A percentile compares a stretch with the other conserved stretches of the same genome.
Evolutionary conservation across 768 basidiomycete species (phyloP).

Genomic region (Naematelia encephala): DNA sequence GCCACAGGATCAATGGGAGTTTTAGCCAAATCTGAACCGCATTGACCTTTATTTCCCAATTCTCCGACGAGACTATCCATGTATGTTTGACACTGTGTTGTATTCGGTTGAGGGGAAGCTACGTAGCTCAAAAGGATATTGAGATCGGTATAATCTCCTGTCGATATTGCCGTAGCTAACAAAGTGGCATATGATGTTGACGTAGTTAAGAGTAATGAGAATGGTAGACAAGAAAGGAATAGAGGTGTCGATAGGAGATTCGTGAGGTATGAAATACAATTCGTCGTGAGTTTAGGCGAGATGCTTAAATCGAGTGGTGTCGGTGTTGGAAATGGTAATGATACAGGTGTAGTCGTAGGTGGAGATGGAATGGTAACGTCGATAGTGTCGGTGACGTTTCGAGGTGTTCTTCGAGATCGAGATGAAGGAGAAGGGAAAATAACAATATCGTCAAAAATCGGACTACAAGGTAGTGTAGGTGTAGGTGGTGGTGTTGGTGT

Average conservation of each 20-base stretch:
- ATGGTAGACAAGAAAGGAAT: slow-evolving; percentile 39
- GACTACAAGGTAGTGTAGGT: not conserved
- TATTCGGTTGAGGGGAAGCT: slow-evolving; percentile 15
- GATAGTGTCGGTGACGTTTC: not conserved
- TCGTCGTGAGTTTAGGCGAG: slow-evolving; percentile 25
- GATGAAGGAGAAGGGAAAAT: not conserved
- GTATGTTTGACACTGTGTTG: slow-evolving; percentile 23
- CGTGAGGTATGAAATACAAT: slow-evolving; percentile 34
- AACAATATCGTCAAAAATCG: not conserved
- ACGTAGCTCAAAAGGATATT: slow-evolving; percentile 33
- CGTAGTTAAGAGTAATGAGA: slow-evolving; percentile 42
- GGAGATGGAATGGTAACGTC: slow-evolving; percentile 17
- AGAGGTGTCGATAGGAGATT: slow-evolving; percentile 23
- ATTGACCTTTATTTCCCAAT: slow-evolving; percentile 24
- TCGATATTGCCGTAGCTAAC: slow-evolving; percentile 13
- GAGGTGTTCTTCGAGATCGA: too few species aligned
- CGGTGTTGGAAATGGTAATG: slow-evolving; percentile 28
- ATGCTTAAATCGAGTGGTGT: slow-evolving; percentile 36
- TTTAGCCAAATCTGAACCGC: slow-evolving; percentile 25
- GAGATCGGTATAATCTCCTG: slow-evolving; percentile 26
- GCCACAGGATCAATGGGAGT: slow-evolving; percentile 15
- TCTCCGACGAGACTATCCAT: slow-evolving; percentile 10
- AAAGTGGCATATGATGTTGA: slow-evolving; percentile 32
- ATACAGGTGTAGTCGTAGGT: slow-evolving; percentile 16
- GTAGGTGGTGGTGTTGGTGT: not conserved